Evolutionary conservation across 805 yeast genomes (phyloP).

Genomic region (Candida methanosorbosa): DNA sequence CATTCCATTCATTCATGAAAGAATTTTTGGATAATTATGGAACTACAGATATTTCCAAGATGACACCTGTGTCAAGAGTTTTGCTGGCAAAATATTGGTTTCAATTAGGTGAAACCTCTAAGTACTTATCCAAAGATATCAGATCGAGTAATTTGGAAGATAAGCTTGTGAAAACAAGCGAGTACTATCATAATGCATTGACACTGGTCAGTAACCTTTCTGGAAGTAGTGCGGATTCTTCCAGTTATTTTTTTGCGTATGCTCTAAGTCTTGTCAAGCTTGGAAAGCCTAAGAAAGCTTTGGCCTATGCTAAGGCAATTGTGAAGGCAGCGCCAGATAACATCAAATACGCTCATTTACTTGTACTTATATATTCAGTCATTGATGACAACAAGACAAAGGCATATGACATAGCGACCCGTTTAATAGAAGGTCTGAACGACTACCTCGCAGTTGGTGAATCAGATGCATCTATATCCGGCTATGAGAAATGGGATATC

Average conservation of each 20-base stretch:
- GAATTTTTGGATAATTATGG: neutral
- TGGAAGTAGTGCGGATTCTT: constrained; percentile 9
- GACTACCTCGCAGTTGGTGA: constrained; percentile 27
- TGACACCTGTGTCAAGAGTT: neutral
- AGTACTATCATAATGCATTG: constrained; percentile 5
- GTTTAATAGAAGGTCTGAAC: constrained; percentile 37
- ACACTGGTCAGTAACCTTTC: constrained; percentile 5
- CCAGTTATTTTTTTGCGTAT: constrained; percentile 32
- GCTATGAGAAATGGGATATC: constrained; percentile 34
- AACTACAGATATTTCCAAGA: neutral
- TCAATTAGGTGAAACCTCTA: neutral
- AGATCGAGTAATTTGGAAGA: no score
- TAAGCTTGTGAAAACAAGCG: no score
- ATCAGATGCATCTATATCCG: constrained; percentile 22
- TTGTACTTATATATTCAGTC: constrained; percentile 55
- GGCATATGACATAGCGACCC: constrained; percentile 37
- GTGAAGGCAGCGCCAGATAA: constrained; percentile 45
- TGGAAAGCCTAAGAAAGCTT: constrained; percentile 33
- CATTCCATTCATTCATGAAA: constrained; percentile 1
- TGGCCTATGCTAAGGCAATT: constrained; percentile 35
- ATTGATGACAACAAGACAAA: constrained; percentile 36
- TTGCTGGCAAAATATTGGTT: neutral
- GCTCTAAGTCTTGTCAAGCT: constrained; percentile 39
- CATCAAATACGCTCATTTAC: constrained; percentile 57
- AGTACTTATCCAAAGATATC: neutral